Evolutionary conservation across 1,284 basidiomycete genomes (phyloP), one percentile per base, ranked within the genome.

Genomic region (Boletus semigastroideus): DNA sequence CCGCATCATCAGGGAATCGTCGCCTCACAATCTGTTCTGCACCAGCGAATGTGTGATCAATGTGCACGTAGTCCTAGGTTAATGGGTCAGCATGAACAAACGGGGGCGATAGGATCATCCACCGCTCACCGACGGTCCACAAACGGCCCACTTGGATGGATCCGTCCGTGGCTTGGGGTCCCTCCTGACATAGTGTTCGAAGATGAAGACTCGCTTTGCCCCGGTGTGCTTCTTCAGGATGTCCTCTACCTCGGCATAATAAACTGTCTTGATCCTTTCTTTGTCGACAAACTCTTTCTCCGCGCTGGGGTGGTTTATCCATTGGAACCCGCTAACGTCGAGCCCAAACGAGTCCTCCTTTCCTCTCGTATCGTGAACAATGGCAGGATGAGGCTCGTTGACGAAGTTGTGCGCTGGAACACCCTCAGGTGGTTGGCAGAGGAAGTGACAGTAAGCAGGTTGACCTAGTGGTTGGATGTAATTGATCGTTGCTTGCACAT

Each of bases 51-150:
- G 41, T 17, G 19, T 30, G 40, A 17, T 38, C 33, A 6, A 17
- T 5, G 14, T 49, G 48, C n/a, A 49, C 33, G 10, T 22, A 7
- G 19, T 43, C 19, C 41, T 49, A 17, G 22, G 22, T 5, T 5
- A 13, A 4, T 14, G 6, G 8, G n/a, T 44, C 34, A 38, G 8
- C 19, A 4, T 31, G 7, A 16, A 19, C 19, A n/a, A 41, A 38
- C 16, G 2, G 5, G 22, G 3, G 22, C 22, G n/a, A 6, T 27
- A 17, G 8, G 19, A 31, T 5, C 22, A 22, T 3, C 22, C 33
- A 7, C 65, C 65, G 56, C 67, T 45, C 51, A 73, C 72, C n/a
- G 67, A 70, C 4, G 68, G 67, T 8, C 66, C 65, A 19, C 20
- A 22, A 27, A 13, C 19, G 5, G 6, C 22, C 19, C 20, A 14